Base-by-base conservation (phyloP, 768 basidiomycete species). In the Auriscalpium vulgare region DNA sequence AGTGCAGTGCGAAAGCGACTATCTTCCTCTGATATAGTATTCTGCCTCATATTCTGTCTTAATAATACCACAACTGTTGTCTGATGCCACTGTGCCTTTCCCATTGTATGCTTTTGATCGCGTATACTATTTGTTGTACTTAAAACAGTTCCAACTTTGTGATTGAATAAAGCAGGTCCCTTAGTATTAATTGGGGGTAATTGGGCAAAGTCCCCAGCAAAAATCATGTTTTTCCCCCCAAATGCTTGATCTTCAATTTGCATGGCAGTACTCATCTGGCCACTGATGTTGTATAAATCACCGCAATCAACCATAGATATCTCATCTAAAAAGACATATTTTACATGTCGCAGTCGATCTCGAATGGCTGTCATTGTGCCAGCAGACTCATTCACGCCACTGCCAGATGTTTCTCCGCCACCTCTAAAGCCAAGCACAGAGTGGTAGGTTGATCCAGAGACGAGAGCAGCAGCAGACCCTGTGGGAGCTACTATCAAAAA, bases 191-290 rank as follows among this genome's bases (percentile, higher is more conserved):
- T 35, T 10, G 57, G 75, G 4, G 73, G 73, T 0, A 78, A 57
- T 47, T 79, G 75, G 1, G 72, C 74, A 68, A 77, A 76, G 53
- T 78, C 76, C n/a, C 75, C 75, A 16, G 75, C 74, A 56, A 77
- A 67, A n/a, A 77, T 71, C 47, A 78, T 65, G 53, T 72, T 73
- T 23, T 73, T 66, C 1, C 74, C 73, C 21, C 73, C 73, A 63
- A 73, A 76, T 3, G 69, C 59, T 9, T 48, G 44, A 37, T 63
- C 64, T 13, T 37, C 2, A 1, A 56, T 47, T n/a, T 59, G 57
- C 10, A 57, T 34, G 3, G 65, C 61, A 34, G 56, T 51, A 29
- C 62, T 54, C 4, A 73, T 56, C n/a, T 56, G 50, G 4, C 58
- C 56, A 61, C 52, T 65, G 2, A 70, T 71, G 8, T 37, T 57